Evolutionary conservation across 108 stramenopile species (phyloP).

Genomic region (Cyclotella atomus): DNA sequence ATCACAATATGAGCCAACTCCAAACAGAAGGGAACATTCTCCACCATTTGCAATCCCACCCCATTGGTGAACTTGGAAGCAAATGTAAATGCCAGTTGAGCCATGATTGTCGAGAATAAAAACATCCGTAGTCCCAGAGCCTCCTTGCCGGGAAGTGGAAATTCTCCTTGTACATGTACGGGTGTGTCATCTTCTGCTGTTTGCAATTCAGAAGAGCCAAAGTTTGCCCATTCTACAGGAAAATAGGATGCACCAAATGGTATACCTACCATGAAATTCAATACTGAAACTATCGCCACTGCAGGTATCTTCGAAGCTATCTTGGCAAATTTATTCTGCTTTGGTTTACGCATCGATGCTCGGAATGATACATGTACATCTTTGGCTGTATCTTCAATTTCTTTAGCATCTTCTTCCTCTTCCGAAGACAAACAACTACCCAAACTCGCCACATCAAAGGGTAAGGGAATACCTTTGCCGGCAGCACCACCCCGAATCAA

Average conservation of each 20-base stretch:
- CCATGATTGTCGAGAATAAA: conserved; percentile 66
- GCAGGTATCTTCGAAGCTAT: too few relatives aligned
- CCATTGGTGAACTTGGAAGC: conserved; percentile 67
- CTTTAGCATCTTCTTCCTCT: background rate
- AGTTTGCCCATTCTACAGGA: conserved; percentile 66
- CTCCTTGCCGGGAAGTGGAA: conserved; percentile 66
- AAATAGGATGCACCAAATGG: conserved; percentile 81
- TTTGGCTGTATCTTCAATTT: background rate
- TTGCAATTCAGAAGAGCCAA: background rate
- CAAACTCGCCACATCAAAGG: background rate
- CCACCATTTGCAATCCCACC: conserved; percentile 83
- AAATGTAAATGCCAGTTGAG: conserved; percentile 68
- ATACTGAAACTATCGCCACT: conserved; percentile 50
- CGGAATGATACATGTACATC: too few relatives aligned
- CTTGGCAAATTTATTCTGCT: too few relatives aligned
- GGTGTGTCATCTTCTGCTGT: background rate
- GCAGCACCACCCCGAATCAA: background rate
- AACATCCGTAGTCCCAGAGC: conserved; percentile 83
- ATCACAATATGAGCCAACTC: conserved; percentile 63
- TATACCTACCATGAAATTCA: conserved; percentile 76
- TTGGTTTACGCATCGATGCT: too few relatives aligned
- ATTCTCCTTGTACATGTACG: conserved; percentile 18
- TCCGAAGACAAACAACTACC: background rate
- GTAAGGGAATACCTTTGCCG: background rate
- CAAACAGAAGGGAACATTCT: conserved; percentile 84